Base-by-base conservation (phyloP, 2,329 filamentous ascomycete genomes). In the Colletotrichum orchidophilum region DNA sequence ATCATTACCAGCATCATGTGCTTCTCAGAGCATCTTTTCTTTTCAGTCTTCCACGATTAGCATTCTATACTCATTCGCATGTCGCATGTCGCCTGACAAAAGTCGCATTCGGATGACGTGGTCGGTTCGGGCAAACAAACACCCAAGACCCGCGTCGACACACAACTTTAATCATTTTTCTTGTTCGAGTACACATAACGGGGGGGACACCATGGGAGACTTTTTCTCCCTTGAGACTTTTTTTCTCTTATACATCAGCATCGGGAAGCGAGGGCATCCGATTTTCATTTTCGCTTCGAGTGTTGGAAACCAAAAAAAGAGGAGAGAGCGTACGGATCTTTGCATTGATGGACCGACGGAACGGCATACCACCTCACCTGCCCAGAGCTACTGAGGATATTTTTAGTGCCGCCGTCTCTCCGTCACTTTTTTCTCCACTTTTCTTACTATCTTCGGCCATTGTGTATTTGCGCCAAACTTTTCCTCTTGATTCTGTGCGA, bases 181-280 rank as follows among this genome's bases (percentile, higher is more conserved):
- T 60, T 33, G 52, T 68, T n/a, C 42, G 33, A 57, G n/a, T 58
- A 63, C 49, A 63, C 13, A 39, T 42, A 61, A 57, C 63, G 29
- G 53, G 13, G 8, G 54, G 24, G 63, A 27, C 35, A 27, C 50
- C 11, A n/a, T 57, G 50, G 42, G 35, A 26, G 35, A 15, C 26
- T 5, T 27, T 52, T 15, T 39, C 24, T 42, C n/a, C n/a, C n/a
- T n/a, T n/a, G n/a, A n/a, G n/a, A n/a, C n/a, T 53, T 18, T 61
- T 31, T 5, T 27, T 52, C 21, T 39, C 24, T 42, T 12, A 13
- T n/a, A 50, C 57, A 58, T 63, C 24, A 62, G 64, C 68, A 71
- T 71, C 49, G 53, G 58, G 50, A 62, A 68, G 68, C 64, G 68
- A 71, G 68, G 58, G 46, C 58, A 71, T 71, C 31, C 50, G 27